Evolutionary conservation across 805 yeast species (phyloP).

Genomic region (Saccharomycopsis sp.): DNA sequence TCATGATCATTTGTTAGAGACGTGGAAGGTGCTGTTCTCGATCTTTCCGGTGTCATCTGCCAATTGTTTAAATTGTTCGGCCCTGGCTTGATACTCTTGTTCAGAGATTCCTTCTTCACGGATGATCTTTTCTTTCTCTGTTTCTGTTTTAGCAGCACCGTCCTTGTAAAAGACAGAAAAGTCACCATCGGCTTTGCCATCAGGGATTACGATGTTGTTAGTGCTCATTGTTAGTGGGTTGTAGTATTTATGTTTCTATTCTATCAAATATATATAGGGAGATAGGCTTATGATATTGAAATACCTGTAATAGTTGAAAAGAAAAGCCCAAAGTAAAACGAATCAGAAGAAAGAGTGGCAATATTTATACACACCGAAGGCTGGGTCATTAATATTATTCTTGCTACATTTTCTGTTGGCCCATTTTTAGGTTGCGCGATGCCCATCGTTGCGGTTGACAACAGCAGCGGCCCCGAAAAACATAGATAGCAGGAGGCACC

Average conservation of each 20-base stretch:
- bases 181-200: conserved; percentile 9
- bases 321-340: too few species aligned
- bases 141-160: conserved; percentile 8
- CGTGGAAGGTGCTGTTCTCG: conserved; percentile 14
- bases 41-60: conserved; percentile 7
- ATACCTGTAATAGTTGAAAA: neutral
- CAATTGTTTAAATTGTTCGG: conserved; percentile 9
- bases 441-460: neutral
- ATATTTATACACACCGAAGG: neutral
- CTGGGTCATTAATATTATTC: too few species aligned
- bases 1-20: conserved; percentile 12
- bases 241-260: neutral
- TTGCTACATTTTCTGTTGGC: neutral
- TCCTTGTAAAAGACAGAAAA: conserved; percentile 12
- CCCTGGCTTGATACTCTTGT: conserved; percentile 1
- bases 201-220: conserved; percentile 11
- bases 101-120: neutral
- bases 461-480: too few species aligned
- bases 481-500: too few species aligned
- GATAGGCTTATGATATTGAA: too few species aligned
- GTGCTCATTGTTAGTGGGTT: neutral
- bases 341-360: too few species aligned
- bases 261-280: too few species aligned
- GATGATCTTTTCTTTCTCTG: neutral
- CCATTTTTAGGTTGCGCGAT: neutral